Percentiles rank a stretch among this genome's conserved stretches.
Conservation (phyloP, 305 asterid species). For the Fraxinus floribunda region DNA sequence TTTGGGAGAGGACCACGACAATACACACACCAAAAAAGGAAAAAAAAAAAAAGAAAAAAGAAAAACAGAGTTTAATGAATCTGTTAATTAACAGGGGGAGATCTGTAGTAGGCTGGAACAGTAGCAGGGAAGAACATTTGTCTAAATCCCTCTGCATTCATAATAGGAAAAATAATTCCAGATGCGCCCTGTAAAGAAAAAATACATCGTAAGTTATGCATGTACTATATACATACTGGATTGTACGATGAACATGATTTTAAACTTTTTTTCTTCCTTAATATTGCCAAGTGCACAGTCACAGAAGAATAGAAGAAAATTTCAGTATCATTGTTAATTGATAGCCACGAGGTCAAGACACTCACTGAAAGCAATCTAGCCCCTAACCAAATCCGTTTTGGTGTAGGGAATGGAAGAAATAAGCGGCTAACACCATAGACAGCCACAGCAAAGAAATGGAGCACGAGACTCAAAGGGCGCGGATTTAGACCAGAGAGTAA, state of each 20-base stretch:
- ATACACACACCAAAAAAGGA: not conserved
- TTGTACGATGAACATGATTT: not conserved
- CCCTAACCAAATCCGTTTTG: constrained; percentile 51
- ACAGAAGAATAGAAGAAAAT: not conserved
- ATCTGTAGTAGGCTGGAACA: constrained; percentile 67
- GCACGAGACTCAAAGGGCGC: constrained; percentile 58
- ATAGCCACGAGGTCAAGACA: not conserved
- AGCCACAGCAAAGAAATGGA: constrained; percentile 76
- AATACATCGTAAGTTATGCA: not conserved
- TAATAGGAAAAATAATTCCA: constrained; percentile 76
- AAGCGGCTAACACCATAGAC: constrained; percentile 66
- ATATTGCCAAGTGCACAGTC: not conserved
- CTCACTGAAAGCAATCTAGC: constrained; percentile 60
- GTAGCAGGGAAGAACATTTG: constrained; percentile 86
- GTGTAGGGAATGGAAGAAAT: constrained; percentile 67
- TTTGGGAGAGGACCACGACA: not conserved
- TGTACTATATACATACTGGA: not conserved
- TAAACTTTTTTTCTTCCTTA: not conserved
- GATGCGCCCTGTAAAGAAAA: constrained; percentile 51
- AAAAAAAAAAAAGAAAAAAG: constrained; percentile 5
- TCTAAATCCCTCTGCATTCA: constrained; percentile 71
- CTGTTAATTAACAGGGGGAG: constrained; percentile 42
- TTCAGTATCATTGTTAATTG: not conserved
- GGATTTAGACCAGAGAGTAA: constrained; percentile 74
- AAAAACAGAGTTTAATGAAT: constrained; percentile 16